Percentiles rank a stretch among this genome's conserved stretches.
These are phyloP conservation scores for Nannochloropsis salina DNA, from an alignment of 108 stramenopile species.

Conservation along the genomic window DNA sequence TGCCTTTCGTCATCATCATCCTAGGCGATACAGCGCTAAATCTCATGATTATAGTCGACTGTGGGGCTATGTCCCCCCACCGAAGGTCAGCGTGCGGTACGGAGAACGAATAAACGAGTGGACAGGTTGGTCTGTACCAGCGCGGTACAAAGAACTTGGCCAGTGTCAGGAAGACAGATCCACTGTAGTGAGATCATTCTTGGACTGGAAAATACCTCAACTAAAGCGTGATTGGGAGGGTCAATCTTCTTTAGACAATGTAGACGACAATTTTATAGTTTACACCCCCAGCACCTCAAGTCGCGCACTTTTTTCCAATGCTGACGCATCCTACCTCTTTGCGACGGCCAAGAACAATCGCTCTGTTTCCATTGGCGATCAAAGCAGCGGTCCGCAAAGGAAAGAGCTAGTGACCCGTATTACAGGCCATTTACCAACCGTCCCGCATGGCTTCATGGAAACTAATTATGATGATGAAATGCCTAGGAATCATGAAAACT, in stretches of 20 bases:
- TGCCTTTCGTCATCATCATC: background rate
- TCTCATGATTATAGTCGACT: background rate
- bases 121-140: background rate
- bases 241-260: background rate
- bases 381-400: background rate
- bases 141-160: background rate
- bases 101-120: background rate
- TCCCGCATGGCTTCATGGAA: background rate
- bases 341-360: slow-evolving; percentile 11
- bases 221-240: background rate
- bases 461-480: background rate
- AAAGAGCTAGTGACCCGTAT: background rate
- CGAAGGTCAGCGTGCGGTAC: slow-evolving; percentile 4
- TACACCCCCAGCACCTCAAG: slow-evolving; percentile 10
- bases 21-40: background rate
- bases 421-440: background rate
- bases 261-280: background rate
- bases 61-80: background rate
- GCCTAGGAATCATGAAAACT: background rate
- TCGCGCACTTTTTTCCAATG: background rate
- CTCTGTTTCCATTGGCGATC: background rate
- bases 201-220: background rate
- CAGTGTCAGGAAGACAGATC: background rate
- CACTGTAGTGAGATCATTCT: slow-evolving; percentile 6
- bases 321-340: background rate